Percentiles rank a stretch among this genome's conserved stretches.
Conservation (phyloP, 2,329 filamentous ascomycete species). For the Trematosphaeria pertusa region DNA sequence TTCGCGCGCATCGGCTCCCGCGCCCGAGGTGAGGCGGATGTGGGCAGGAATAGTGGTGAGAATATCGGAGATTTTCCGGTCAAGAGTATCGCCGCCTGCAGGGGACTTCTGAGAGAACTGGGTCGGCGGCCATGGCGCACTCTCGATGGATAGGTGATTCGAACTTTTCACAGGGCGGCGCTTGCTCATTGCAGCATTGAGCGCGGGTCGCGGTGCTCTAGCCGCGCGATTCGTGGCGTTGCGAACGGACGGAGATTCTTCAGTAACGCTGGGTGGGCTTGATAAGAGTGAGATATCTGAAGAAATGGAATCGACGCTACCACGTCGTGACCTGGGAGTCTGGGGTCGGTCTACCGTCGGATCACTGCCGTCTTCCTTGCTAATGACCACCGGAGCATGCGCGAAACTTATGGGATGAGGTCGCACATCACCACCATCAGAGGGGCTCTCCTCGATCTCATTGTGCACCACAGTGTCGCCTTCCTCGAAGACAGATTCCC, state of each 20-base stretch:
- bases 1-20: constrained; percentile 38
- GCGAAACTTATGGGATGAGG: constrained; percentile 9
- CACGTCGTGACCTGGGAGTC: constrained; percentile 40
- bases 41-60: constrained; percentile 78
- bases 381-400: constrained; percentile 29
- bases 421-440: constrained; percentile 6
- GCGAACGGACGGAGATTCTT: constrained; percentile 47
- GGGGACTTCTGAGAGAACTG: constrained; percentile 38
- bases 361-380: constrained; percentile 22
- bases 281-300: constrained; percentile 41
- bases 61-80: constrained; percentile 80
- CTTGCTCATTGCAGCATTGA: constrained; percentile 54
- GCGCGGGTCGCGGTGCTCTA: constrained; percentile 45
- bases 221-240: constrained; percentile 32
- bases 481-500: constrained; percentile 42
- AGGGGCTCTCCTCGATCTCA: constrained; percentile 23
- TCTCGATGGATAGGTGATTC: constrained; percentile 40
- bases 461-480: constrained; percentile 45
- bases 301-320: constrained; percentile 38
- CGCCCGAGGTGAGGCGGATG: constrained; percentile 69
- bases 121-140: constrained; percentile 44
- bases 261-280: constrained; percentile 35
- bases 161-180: constrained; percentile 43
- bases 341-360: constrained; percentile 27
- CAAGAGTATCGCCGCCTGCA: constrained; percentile 66